Evolutionary conservation across 495 filamentous ascomycete species (phyloP), one percentile per base, ranked within the genome.

Genomic region (Penicillium daleae): DNA sequence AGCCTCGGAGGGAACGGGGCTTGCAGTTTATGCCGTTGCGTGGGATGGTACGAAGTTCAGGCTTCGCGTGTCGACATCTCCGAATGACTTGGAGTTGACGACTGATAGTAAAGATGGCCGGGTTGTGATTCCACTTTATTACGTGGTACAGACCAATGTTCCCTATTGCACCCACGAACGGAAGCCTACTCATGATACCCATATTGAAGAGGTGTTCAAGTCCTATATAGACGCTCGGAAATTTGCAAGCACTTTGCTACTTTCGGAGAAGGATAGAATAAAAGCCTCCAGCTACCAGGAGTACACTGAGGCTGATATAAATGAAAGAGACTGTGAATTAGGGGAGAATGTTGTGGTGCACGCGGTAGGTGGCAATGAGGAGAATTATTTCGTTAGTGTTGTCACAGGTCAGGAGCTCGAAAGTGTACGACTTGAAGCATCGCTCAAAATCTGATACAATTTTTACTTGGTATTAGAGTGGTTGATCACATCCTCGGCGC

Each of bases 311-410:
- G 65, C 68, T 13, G 65, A 22, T 19, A 55, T 44, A 1, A 56
- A 56, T 27, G 63, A 71, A 52, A 50, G 10, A 15, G 40, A 44
- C 15, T 66, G 60, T 31, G 68, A 62, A 42, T 66, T 57, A 61
- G 66, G 68, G 13, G 61, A 71, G 42, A 68, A 71, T 65, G 66
- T 66, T 6, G 29, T 71, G 42, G 60, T 71, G 35, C 66, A 66
- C 59, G 68, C 68, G 19, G 52, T 42, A 7, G 40, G 56, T 17
- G 59, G 32, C 17, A 44, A 64, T 15, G 63, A 60, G 32, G 64
- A 57, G 12, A 71, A 71, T 59, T 68, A 65, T 39, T 55, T 66
- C 6, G 66, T 71, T 21, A 64, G 61, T 56, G 66, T 71, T 3
- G 42, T 68, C 6, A 64, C 56, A 54, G 50, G 33, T 31, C 53